These are phyloP conservation scores for Fusarium redolens DNA, from an alignment of 2,329 filamentous ascomycete species.

Conservation along the genomic window DNA sequence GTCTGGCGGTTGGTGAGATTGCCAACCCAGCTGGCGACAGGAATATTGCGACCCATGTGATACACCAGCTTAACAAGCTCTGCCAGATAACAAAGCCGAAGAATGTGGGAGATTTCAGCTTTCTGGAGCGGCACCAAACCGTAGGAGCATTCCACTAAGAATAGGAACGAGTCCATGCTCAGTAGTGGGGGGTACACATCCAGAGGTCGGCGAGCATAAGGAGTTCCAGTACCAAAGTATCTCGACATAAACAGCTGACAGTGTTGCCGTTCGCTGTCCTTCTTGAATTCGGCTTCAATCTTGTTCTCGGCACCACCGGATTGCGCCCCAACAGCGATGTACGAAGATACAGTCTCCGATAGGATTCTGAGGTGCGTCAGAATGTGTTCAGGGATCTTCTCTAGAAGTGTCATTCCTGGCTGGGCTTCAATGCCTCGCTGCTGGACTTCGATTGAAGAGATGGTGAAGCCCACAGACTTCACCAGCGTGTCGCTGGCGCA, in stretches of 20 bases:
- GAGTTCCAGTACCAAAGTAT: constrained; percentile 58
- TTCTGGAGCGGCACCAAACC: constrained; percentile 74
- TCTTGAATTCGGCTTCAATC: constrained; percentile 73
- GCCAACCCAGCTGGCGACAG: constrained; percentile 61
- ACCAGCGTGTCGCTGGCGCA: constrained; percentile 69
- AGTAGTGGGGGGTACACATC: constrained; percentile 70
- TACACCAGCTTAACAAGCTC: constrained; percentile 87
- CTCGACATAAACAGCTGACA: constrained; percentile 78
- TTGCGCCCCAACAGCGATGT: constrained; percentile 80
- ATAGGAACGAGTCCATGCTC: constrained; percentile 78
- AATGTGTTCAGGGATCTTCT: constrained; percentile 84
- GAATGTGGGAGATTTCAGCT: constrained; percentile 80
- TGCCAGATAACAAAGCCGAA: constrained; percentile 88
- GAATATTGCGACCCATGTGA: constrained; percentile 67
- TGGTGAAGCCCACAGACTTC: constrained; percentile 81
- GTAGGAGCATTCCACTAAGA: constrained; percentile 82
- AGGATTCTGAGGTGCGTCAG: constrained; percentile 90
- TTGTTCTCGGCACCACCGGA: constrained; percentile 68
- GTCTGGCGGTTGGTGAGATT: constrained; percentile 56
- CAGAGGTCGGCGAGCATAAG: constrained; percentile 54
- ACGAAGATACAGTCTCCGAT: constrained; percentile 88
- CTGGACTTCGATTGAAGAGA: constrained; percentile 89
- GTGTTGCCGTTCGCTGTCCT: constrained; percentile 77
- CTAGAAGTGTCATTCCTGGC: constrained; percentile 78
- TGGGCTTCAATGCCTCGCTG: constrained; percentile 85